phyloP scores from a whole-genome alignment of 345 rosid species.

The Adansonia digitata region DNA sequence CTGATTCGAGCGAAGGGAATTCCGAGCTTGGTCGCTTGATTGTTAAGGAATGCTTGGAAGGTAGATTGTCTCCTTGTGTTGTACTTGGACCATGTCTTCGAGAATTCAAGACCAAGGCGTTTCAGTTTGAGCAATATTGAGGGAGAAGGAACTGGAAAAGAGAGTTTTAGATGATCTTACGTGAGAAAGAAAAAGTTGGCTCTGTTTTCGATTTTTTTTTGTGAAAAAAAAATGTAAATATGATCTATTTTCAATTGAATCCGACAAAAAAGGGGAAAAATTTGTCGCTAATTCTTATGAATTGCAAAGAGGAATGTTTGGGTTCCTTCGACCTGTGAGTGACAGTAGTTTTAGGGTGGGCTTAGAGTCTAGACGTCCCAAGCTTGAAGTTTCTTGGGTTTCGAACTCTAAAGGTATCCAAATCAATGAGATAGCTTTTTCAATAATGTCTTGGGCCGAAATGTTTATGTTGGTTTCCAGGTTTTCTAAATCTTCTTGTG shows the following conservation, averaged over 20 bases:
- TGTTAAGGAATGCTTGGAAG: background rate
- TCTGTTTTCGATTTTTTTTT: background rate
- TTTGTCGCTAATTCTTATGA: background rate
- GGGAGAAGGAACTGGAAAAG: background rate
- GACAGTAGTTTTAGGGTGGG: background rate
- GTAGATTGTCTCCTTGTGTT: background rate
- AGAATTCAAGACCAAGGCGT: background rate
- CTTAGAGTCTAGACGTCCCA: background rate
- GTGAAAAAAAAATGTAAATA: background rate
- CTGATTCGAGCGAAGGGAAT: background rate
- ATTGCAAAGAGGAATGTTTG: background rate
- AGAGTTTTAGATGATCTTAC: background rate
- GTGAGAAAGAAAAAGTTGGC: background rate
- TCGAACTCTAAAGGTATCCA: background rate
- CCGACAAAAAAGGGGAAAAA: background rate
- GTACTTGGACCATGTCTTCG: background rate
- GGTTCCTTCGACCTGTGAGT: background rate
- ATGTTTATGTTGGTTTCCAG: background rate
- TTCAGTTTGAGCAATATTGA: constrained; percentile 3
- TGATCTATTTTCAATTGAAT: background rate
- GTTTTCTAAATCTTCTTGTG: background rate
- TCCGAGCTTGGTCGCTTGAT: background rate
- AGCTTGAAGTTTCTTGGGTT: background rate
- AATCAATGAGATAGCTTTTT: background rate
- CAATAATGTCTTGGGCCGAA: background rate